A percentile compares a stretch with the other conserved stretches of the same genome.
Evolutionary conservation across 2,329 filamentous ascomycete genomes (phyloP).

Genomic region (Colletotrichum noveboracense): DNA sequence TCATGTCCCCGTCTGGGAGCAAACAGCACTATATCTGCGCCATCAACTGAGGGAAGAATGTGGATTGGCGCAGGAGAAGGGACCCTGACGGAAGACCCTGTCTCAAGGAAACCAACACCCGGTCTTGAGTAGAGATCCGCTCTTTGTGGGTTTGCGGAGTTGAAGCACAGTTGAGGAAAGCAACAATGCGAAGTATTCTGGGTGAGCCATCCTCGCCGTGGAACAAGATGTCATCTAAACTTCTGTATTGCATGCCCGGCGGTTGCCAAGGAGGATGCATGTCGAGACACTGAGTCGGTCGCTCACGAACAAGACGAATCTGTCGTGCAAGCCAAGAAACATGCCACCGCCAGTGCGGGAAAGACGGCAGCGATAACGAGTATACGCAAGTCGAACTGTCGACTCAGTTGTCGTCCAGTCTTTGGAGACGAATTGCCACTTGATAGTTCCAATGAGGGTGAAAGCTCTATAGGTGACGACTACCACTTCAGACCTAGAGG

Average conservation of each 20-base stretch:
- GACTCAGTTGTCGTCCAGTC: background rate
- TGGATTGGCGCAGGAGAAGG: background rate
- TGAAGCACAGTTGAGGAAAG: background rate
- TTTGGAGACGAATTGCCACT: background rate
- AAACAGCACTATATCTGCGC: conserved; percentile 10
- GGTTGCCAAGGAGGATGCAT: background rate
- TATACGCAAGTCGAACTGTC: background rate
- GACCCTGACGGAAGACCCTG: background rate
- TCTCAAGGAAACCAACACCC: background rate
- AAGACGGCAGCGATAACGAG: background rate
- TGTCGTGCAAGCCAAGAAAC: background rate
- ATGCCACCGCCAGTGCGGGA: background rate
- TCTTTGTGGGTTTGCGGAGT: background rate
- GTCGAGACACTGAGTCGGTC: background rate
- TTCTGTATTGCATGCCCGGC: background rate
- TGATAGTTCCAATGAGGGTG: background rate
- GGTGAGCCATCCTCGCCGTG: background rate
- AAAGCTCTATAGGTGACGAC: background rate
- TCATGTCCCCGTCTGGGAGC: background rate
- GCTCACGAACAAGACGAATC: background rate
- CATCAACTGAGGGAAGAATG: background rate
- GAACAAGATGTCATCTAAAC: background rate
- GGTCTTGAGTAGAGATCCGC: background rate
- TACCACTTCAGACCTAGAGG: background rate
- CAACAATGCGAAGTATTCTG: background rate